phyloP scores from a whole-genome alignment of 192 early-diverging fungal genomes.

The Umbelopsis vinacea region DNA sequence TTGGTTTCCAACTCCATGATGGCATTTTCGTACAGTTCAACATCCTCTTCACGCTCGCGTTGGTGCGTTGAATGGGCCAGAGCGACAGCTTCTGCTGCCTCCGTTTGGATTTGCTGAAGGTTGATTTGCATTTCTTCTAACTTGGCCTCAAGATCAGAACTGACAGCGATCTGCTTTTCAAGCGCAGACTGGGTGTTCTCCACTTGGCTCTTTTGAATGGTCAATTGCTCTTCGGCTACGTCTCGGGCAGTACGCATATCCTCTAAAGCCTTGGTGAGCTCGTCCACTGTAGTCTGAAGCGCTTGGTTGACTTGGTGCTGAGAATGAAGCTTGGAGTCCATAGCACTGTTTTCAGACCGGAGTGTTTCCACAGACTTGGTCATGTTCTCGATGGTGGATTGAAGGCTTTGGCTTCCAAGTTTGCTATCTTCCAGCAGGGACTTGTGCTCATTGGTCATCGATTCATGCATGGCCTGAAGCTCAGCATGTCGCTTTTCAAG shows the following conservation, averaged over 20 bases:
- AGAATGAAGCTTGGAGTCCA: not conserved
- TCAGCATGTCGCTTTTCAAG: not conserved
- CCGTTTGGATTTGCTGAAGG: not conserved
- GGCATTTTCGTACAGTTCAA: conserved; percentile 15
- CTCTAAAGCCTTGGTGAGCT: not conserved
- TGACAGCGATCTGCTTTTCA: not conserved
- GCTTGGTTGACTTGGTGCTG: not conserved
- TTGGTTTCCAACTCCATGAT: conserved; percentile 19
- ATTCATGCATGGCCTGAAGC: not conserved
- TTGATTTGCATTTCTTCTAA: not conserved
- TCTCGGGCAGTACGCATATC: not conserved
- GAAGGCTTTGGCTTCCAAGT: not conserved
- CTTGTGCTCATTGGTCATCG: not conserved
- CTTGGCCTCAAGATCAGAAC: not conserved
- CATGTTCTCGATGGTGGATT: not conserved
- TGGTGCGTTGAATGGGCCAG: not conserved
- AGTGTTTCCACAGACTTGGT: not conserved
- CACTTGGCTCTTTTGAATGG: not conserved
- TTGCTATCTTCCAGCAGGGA: not conserved
- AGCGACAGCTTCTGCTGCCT: not conserved
- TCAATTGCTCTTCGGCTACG: not conserved
- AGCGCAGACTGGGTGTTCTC: not conserved
- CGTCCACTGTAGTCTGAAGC: not conserved
- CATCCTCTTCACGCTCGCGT: conserved; percentile 9
- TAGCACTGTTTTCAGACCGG: not conserved